These are phyloP conservation scores for Gyrodon lividus DNA, from an alignment of 768 basidiomycete genomes.

Conservation along the genomic window DNA sequence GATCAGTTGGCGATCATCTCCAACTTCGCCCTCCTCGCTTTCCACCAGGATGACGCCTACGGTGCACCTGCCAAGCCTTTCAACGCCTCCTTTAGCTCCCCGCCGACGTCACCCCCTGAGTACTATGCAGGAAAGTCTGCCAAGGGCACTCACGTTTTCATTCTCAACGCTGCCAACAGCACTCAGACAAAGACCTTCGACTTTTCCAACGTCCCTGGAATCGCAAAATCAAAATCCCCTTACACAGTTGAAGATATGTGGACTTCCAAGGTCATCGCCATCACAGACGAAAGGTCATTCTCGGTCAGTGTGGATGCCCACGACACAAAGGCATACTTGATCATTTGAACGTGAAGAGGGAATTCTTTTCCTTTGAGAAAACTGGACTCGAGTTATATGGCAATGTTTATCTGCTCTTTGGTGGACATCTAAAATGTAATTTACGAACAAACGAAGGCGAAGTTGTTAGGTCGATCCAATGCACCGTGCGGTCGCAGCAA, in stretches of 20 bases:
- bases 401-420: neutral
- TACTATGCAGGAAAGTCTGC: conserved; percentile 50
- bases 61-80: conserved; percentile 51
- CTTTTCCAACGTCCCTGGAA: conserved; percentile 46
- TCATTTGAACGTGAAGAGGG: conserved; percentile 24
- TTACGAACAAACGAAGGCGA: neutral
- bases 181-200: conserved; percentile 45
- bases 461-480: conserved; percentile 41
- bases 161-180: conserved; percentile 46
- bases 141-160: conserved; percentile 53
- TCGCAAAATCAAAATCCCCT: conserved; percentile 35
- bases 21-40: conserved; percentile 52
- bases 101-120: conserved; percentile 47
- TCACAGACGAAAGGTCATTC: conserved; percentile 34
- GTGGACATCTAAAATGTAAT: neutral
- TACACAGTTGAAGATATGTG: conserved; percentile 57
- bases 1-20: conserved; percentile 49
- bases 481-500: conserved; percentile 75
- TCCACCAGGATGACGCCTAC: conserved; percentile 48
- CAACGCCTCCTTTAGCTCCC: conserved; percentile 38
- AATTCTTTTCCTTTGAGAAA: neutral
- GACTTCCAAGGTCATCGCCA: conserved; percentile 44
- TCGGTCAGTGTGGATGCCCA: conserved; percentile 44
- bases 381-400: neutral
- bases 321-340: conserved; percentile 52